These are phyloP conservation scores for Coccomyxa sp. DNA, from an alignment of 139 green algal species.

Conservation along the genomic window DNA sequence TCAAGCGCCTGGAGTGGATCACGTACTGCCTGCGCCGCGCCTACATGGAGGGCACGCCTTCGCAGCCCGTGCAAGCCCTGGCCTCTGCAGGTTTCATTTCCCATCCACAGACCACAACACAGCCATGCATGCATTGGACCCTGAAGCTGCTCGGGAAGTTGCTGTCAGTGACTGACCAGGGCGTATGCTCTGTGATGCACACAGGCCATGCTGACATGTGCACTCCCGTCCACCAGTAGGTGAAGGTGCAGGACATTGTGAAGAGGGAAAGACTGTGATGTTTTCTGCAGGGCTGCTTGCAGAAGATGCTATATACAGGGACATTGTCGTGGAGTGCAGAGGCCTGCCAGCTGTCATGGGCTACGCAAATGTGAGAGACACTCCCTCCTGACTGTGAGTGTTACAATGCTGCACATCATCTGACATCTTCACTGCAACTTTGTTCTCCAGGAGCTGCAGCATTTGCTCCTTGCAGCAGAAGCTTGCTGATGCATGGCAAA, in stretches of 20 bases:
- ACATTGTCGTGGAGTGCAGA: not conserved
- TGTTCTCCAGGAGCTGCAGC: not conserved
- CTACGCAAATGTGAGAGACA: conserved; percentile 7
- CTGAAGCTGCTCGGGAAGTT: not conserved
- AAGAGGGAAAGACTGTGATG: not conserved
- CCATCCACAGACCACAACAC: no score
- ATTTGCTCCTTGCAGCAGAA: not conserved
- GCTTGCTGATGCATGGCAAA: not conserved
- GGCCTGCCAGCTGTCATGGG: conserved; percentile 2
- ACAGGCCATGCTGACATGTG: not conserved
- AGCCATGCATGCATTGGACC: not conserved
- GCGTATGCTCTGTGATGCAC: not conserved
- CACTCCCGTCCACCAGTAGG: not conserved
- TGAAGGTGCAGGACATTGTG: not conserved
- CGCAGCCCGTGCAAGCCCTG: conserved; percentile 9
- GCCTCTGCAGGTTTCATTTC: not conserved
- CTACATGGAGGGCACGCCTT: not conserved
- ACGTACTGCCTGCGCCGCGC: conserved; percentile 15
- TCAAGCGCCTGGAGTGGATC: conserved; percentile 3
- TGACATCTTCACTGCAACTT: not conserved
- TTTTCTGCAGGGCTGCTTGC: conserved; percentile 4
- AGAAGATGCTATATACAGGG: conserved; percentile 9
- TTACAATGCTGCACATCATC: not conserved
- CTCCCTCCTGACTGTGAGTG: not conserved
- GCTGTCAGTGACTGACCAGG: not conserved